Evolutionary conservation across 257 asterid genomes (phyloP).

Genomic region (Plantago ovata): DNA sequence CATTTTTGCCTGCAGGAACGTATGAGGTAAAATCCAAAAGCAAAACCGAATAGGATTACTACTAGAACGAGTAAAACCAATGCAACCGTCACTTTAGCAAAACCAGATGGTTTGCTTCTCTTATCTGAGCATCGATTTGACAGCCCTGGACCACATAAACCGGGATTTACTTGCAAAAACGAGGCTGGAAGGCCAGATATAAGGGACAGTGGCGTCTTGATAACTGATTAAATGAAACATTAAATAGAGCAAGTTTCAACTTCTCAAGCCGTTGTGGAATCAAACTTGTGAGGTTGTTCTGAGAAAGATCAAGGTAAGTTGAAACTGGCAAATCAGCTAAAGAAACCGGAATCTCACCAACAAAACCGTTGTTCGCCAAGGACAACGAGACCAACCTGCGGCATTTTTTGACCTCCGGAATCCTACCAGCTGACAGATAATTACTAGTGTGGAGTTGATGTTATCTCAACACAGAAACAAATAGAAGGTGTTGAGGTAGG

Average conservation of each 20-base stretch:
- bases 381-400: slow-evolving; percentile 63
- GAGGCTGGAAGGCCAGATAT: slow-evolving; percentile 85
- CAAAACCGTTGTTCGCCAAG: slow-evolving; percentile 56
- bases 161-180: slow-evolving; percentile 70
- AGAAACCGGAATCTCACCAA: slow-evolving; percentile 69
- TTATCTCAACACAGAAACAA: no score
- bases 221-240: slow-evolving; percentile 65
- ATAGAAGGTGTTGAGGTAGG: no score
- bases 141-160: slow-evolving; percentile 74
- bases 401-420: slow-evolving; percentile 71
- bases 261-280: slow-evolving; percentile 64
- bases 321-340: slow-evolving; percentile 63
- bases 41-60: slow-evolving; percentile 34
- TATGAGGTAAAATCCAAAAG: slow-evolving; percentile 40
- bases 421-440: slow-evolving; percentile 49
- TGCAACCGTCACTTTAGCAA: slow-evolving; percentile 44
- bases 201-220: slow-evolving; percentile 53
- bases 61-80: slow-evolving; percentile 43
- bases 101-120: slow-evolving; percentile 22
- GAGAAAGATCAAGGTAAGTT: slow-evolving; percentile 81
- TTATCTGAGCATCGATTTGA: slow-evolving; percentile 44
- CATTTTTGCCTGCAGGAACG: slow-evolving; percentile 33
- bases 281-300: slow-evolving; percentile 62
- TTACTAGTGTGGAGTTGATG: no score
- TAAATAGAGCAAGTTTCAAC: slow-evolving; percentile 78